Base-by-base conservation (phyloP, 768 basidiomycete genomes). In the Candolleomyces efflorescens region DNA sequence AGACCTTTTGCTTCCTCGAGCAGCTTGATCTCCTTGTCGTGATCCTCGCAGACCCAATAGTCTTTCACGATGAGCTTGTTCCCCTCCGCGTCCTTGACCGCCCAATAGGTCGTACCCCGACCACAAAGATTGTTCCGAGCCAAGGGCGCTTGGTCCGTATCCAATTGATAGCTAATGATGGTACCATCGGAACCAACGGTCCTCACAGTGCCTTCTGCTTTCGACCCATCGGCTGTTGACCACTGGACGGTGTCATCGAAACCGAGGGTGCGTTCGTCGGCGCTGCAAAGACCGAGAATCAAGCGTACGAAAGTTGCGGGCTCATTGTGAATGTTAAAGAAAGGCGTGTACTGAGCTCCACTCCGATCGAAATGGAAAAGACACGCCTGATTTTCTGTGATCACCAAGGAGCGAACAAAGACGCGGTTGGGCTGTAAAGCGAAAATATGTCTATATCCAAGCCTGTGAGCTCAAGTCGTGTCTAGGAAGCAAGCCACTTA, bases 241-340 rank as follows among this genome's bases (percentile, higher is more conserved):
- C 55, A 56, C 26, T 49, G 41, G 24, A 56, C 24, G 39, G 20
- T 22, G 15, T 32, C n/a, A 36, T 57, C 56, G 37, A 57, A 44
- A 11, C 56, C 56, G 7, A 46, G n/a, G 17, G 51, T 15, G 10
- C 9, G 24, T 17, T 51, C 50, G 27, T 52, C 39, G 6, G n/a
- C 20, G 17, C 50, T 53, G 3, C 23, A 27, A 5, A 58, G 39
- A 1, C 56, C 49, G 11, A 53, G 23, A 39, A 53, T 38, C 27
- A 53, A 10, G 3, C 41, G 49, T 7, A 58, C 20, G 36, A 58
- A 58, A 12, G 23, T 15, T 7, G 17, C 17, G 1, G 56, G 23
- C 6, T 58, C 50, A 13, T 58, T 17, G 27, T 58, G 56, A 12
- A 58, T 24, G 51, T 58, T 36, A 26, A 45, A 18, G 41, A 38